Conservation (phyloP, 164 flowering plant species). For the Kingdonia uniflora region DNA sequence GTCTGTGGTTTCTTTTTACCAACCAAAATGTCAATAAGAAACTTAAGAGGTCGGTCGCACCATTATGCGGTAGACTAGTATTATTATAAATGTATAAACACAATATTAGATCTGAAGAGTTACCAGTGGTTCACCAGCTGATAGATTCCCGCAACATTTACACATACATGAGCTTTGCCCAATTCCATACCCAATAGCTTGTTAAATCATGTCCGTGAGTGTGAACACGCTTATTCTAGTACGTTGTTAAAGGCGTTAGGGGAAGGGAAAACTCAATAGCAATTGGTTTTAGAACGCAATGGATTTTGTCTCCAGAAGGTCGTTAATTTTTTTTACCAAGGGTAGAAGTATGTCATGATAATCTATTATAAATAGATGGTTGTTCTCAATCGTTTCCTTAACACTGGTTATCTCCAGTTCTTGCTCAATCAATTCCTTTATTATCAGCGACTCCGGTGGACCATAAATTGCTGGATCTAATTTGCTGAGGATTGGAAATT, state of each 20-base stretch:
- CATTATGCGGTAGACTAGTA: not conserved
- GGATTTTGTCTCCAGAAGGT: constrained; percentile 20
- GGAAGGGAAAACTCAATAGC: constrained; percentile 32
- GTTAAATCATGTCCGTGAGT: constrained; percentile 13
- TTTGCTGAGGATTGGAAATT: constrained; percentile 34
- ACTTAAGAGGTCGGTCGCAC: too few species aligned
- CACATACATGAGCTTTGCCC: constrained; percentile 31
- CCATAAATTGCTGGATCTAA: too few species aligned
- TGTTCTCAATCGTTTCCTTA: constrained; percentile 22
- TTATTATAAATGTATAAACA: too few species aligned
- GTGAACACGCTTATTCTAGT: constrained; percentile 17
- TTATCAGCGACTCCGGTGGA: constrained; percentile 25
- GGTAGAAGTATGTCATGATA: too few species aligned
- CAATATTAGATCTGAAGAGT: too few species aligned
- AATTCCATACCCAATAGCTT: too few species aligned
- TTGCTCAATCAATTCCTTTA: constrained; percentile 18
- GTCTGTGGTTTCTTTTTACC: too few species aligned
- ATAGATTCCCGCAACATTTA: constrained; percentile 30
- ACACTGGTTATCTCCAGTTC: constrained; percentile 15
- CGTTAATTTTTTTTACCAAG: too few species aligned
- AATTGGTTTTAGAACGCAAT: constrained; percentile 18
- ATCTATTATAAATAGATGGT: constrained; percentile 24
- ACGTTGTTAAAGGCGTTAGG: constrained; percentile 4
- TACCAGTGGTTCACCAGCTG: too few species aligned
- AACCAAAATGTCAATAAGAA: too few species aligned